Percentiles rank a stretch among this genome's conserved stretches.
These are phyloP conservation scores for Agaricales sp. DNA, from an alignment of 1,284 basidiomycete genomes.

Conservation along the genomic window DNA sequence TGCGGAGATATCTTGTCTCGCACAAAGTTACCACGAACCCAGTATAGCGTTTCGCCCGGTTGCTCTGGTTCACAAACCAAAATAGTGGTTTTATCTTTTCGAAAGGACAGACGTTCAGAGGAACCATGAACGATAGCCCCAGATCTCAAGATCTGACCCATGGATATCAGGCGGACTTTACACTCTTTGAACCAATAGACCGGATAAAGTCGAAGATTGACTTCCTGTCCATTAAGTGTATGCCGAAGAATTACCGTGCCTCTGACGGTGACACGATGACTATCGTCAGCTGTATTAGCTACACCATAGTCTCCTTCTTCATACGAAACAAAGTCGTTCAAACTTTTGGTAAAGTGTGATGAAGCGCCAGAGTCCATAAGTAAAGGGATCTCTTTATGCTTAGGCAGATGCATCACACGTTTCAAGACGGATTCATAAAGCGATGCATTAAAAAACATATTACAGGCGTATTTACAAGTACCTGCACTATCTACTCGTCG, in stretches of 20 bases:
- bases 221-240: neutral
- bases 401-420: neutral
- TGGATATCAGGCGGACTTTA: constrained; percentile 2
- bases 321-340: constrained; percentile 5
- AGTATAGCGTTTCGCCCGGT: neutral
- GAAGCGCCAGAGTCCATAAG: constrained; percentile 6
- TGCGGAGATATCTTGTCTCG: neutral
- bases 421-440: neutral
- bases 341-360: neutral
- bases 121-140: neutral
- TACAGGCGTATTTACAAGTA: neutral
- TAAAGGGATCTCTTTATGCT: neutral
- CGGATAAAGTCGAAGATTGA: constrained; percentile 1
- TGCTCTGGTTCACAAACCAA: neutral
- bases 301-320: neutral
- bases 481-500: neutral
- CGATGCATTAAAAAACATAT: neutral
- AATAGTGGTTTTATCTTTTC: neutral
- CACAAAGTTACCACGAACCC: neutral
- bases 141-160: constrained; percentile 3
- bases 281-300: constrained; percentile 2
- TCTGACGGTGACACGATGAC: neutral
- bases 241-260: constrained; percentile 4
- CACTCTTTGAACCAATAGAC: constrained; percentile 3
- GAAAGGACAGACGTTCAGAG: neutral